Base-by-base conservation (phyloP, 1,284 basidiomycete genomes). In the Trichosporon coremiiforme region DNA sequence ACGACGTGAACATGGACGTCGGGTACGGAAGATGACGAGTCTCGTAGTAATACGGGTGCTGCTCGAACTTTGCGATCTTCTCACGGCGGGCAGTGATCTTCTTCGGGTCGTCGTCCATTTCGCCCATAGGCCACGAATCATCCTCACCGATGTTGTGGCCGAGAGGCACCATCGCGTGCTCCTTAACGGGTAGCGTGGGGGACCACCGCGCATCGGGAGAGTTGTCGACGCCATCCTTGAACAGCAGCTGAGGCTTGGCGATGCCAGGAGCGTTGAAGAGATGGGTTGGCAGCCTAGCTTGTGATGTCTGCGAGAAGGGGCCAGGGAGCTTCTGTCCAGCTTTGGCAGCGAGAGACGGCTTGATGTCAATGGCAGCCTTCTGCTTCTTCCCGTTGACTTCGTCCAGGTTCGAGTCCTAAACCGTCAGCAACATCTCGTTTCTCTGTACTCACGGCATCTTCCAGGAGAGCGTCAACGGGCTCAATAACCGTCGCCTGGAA, bases 41-140 rank as follows among this genome's bases (percentile, higher is more conserved):
- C 80, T 95, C 93, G 79, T 92, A 90, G 69, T 86, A 87, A 80
- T 95, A 95, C 1, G 93, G 93, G 80, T 95, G 92, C n/a, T 82
- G 53, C 31, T 62, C 22, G 29, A 62, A 62, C 31, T 33, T 62
- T 15, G 29, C 33, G 67, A 63, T 66, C 31, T 35, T 35, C 33
- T 66, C 50, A 12, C 31, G 50, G 10, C 65, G 65, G 8, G 57
- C 57, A 33, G 57, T 29, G 2, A n/a, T n/a, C 15, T 65, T 50
- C 36, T 22, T 65, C 4, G 64, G 64, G 41, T 65, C 64, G 15
- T 65, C 64, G 45, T 65, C 64, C 25, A 47, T 6, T 29, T 62
- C 57, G 12, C 57, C 57, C 57, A 62, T 62, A 10, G 57, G 57
- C 57, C 57, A 62, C 15, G 57, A 62, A 31, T 62, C 57, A n/a